Evolutionary conservation across 768 basidiomycete genomes (phyloP).

Genomic region (Russula abietina): DNA sequence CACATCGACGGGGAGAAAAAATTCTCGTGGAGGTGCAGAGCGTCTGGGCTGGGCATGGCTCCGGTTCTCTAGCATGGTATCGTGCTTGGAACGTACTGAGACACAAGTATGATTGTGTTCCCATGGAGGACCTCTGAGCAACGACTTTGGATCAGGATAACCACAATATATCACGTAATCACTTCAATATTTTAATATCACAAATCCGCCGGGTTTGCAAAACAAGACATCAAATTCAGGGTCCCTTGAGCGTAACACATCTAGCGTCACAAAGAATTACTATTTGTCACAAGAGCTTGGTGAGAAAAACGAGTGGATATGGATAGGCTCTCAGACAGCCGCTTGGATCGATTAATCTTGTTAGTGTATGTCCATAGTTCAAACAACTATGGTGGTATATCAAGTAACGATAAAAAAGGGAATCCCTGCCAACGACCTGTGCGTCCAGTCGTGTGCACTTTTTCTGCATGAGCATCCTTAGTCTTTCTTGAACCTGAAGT

Average conservation of each 20-base stretch:
- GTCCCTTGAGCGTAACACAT: slow-evolving; percentile 12
- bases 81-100: slow-evolving; percentile 18
- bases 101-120: background rate
- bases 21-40: slow-evolving; percentile 14
- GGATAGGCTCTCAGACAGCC: slow-evolving; percentile 15
- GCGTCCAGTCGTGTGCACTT: background rate
- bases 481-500: slow-evolving; percentile 19
- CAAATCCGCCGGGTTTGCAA: background rate
- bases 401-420: slow-evolving; percentile 17
- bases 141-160: background rate
- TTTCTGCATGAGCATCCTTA: slow-evolving; percentile 11
- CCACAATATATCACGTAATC: slow-evolving; percentile 12
- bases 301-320: slow-evolving; percentile 19
- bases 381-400: slow-evolving; percentile 24
- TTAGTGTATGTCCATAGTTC: slow-evolving; percentile 4
- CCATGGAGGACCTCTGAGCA: background rate
- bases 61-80: slow-evolving; percentile 21
- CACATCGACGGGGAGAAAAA: slow-evolving; percentile 23
- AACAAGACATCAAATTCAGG: slow-evolving; percentile 1
- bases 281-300: slow-evolving; percentile 13
- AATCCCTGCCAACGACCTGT: slow-evolving; percentile 1
- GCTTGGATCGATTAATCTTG: slow-evolving; percentile 14
- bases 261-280: slow-evolving; percentile 10
- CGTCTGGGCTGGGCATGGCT: slow-evolving; percentile 9
- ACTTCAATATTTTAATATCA: background rate